Evolutionary conservation across 2,329 filamentous ascomycete genomes (phyloP), one percentile per base, ranked within the genome.

Genomic region (Hymenoscyphus repandus): DNA sequence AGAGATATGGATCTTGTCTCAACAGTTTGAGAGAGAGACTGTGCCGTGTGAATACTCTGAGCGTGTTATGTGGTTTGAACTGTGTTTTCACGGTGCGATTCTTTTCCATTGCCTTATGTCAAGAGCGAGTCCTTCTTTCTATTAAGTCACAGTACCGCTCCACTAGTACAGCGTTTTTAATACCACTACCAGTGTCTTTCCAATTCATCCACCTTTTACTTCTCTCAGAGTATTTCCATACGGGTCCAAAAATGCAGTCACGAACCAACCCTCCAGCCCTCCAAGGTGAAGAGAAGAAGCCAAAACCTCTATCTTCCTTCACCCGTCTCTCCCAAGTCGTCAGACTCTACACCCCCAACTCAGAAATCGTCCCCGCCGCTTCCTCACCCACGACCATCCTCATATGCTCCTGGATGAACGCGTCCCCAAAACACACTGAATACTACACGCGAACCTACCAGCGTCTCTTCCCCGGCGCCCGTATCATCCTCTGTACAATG

Each of bases 401-500:
- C 41, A 69, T 83, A 52, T 82, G 74, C 62, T 73, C 77, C 58
- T 82, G 78, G 79, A 77, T 79, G 47, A 79, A 82, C 54, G 76
- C 74, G 18, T 65, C 68, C 11, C 73, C 78, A 2, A 77, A 75
- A 54, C 73, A 82, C 60, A 70, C 81, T 27, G 66, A 69, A 51
- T 82, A 83, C 62, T 83, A 81, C 58, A 69, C 73, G 12, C 70
- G 74, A 11, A 75, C 74, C 27, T 82, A 77, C 64, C 70, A 70
- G 37, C 59, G 64, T 11, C 71, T 80, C 0, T 82, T 71, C 58
- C 79, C 79, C 0, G 58, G 66, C 20, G 70, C 78, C 4, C 69
- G 70, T 36, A 74, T 80, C 50, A 66, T 82, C 30, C 70, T 79
- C 33, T 66, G 78, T 11, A 70, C 80, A 22, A 76, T 71, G 10